phyloP scores from a whole-genome alignment of 2,329 filamentous ascomycete genomes.

The Pyrenophora seminiperda region DNA sequence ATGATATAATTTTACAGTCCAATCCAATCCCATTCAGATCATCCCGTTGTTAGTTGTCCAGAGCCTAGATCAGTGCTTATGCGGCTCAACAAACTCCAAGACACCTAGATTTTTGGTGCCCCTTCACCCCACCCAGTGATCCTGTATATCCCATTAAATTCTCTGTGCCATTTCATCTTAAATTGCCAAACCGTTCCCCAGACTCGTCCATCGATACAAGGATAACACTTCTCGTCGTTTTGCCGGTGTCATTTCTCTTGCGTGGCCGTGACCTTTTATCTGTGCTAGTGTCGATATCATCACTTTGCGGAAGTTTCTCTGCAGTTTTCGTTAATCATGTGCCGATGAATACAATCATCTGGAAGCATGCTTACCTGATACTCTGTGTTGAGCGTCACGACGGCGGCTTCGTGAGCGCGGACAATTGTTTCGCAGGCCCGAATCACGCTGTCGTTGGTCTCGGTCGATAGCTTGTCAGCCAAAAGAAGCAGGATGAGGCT shows the following conservation, averaged over 20 bases:
- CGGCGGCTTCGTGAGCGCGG: slow-evolving; percentile 89
- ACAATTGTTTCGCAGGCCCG: slow-evolving; percentile 92
- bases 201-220: slow-evolving; percentile 59
- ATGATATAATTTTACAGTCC: too few relatives aligned
- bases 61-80: not conserved
- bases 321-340: slow-evolving; percentile 6
- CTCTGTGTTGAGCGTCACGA: slow-evolving; percentile 91
- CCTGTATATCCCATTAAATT: not conserved
- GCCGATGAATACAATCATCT: not conserved
- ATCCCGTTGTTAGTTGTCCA: not conserved
- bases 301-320: slow-evolving; percentile 63
- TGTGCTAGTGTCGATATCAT: slow-evolving; percentile 51
- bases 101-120: too few relatives aligned
- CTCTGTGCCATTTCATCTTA: not conserved
- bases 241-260: slow-evolving; percentile 45
- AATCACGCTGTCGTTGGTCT: slow-evolving; percentile 82
- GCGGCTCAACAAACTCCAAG: too few relatives aligned
- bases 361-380: slow-evolving; percentile 69
- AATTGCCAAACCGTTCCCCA: slow-evolving; percentile 49
- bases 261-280: slow-evolving; percentile 45
- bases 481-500: slow-evolving; percentile 86
- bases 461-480: slow-evolving; percentile 83
- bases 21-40: too few relatives aligned
- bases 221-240: slow-evolving; percentile 57
- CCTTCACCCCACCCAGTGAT: too few relatives aligned